A percentile compares a stretch with the other conserved stretches of the same genome.
Conservation (phyloP, 2,329 filamentous ascomycete genomes). For the Hypoxylon sp. region DNA sequence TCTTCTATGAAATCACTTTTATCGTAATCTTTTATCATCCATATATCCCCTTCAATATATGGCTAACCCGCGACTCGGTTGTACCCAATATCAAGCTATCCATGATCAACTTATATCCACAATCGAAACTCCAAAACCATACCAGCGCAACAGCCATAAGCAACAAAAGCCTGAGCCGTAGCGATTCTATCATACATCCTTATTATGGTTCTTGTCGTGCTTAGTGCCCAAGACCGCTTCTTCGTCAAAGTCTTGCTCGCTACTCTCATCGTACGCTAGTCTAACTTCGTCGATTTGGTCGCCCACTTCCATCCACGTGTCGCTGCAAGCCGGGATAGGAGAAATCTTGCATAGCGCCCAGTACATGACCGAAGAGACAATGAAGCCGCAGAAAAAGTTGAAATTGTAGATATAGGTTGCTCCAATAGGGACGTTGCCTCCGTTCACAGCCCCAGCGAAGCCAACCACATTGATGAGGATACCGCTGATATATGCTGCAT, state of each 20-base stretch:
- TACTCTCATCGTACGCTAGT: constrained; percentile 55
- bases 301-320: constrained; percentile 64
- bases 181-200: constrained; percentile 19
- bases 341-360: constrained; percentile 73
- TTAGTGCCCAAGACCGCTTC: constrained; percentile 42
- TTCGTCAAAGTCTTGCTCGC: constrained; percentile 49
- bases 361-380: constrained; percentile 73
- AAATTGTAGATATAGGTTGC: constrained; percentile 88
- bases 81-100: no score
- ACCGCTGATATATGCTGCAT: constrained; percentile 81
- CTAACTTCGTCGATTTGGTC: constrained; percentile 61
- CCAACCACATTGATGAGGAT: constrained; percentile 92
- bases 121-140: not conserved
- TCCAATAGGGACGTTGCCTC: constrained; percentile 70
- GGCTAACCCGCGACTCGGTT: no score
- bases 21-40: no score
- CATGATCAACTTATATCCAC: no score
- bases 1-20: no score
- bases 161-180: not conserved
- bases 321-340: constrained; percentile 78
- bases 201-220: constrained; percentile 31
- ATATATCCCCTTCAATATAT: no score
- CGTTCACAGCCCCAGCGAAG: constrained; percentile 82
- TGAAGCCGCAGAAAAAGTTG: constrained; percentile 89
- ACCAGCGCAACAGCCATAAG: not conserved